phyloP scores from a whole-genome alignment of 805 yeast genomes.

The Zygoascus tannicola region DNA sequence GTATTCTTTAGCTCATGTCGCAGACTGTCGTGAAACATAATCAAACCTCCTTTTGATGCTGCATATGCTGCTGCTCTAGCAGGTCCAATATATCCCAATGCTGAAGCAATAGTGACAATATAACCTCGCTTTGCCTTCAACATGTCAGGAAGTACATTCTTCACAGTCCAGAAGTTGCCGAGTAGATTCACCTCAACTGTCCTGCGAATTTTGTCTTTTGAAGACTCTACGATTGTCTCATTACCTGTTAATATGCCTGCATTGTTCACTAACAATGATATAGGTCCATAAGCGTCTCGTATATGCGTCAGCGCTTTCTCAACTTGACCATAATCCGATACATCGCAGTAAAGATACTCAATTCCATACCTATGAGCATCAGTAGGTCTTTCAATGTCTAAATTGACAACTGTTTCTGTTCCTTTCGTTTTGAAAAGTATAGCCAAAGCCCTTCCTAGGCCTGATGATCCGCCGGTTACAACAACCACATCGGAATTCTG shows the following conservation, averaged over 20 bases:
- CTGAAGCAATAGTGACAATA: constrained; percentile 74
- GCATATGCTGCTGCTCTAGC: constrained; percentile 71
- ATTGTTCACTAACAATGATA: constrained; percentile 65
- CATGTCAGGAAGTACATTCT: constrained; percentile 69
- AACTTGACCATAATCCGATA: constrained; percentile 44
- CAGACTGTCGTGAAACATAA: constrained; percentile 74
- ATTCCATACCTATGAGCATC: constrained; percentile 7
- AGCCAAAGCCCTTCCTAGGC: constrained; percentile 64
- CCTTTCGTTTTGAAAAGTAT: constrained; percentile 30
- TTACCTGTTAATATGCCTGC: constrained; percentile 66
- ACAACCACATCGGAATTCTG: constrained; percentile 45
- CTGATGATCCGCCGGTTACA: constrained; percentile 78
- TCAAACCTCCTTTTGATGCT: constrained; percentile 79
- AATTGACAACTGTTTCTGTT: constrained; percentile 44
- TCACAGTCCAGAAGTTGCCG: constrained; percentile 62
- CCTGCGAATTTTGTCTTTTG: constrained; percentile 41
- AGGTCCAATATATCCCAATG: constrained; percentile 77
- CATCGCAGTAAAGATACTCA: constrained; percentile 57
- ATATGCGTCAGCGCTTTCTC: constrained; percentile 33
- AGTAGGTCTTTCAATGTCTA: constrained; percentile 48
- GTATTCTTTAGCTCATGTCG: constrained; percentile 47
- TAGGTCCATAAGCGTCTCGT: constrained; percentile 38
- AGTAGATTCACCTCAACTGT: constrained; percentile 59
- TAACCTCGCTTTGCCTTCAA: constrained; percentile 52
- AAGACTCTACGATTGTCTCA: constrained; percentile 44